Evolutionary conservation across 257 asterid species (phyloP), one percentile per base, ranked within the genome.

Genomic region (Catharanthus roseus): DNA sequence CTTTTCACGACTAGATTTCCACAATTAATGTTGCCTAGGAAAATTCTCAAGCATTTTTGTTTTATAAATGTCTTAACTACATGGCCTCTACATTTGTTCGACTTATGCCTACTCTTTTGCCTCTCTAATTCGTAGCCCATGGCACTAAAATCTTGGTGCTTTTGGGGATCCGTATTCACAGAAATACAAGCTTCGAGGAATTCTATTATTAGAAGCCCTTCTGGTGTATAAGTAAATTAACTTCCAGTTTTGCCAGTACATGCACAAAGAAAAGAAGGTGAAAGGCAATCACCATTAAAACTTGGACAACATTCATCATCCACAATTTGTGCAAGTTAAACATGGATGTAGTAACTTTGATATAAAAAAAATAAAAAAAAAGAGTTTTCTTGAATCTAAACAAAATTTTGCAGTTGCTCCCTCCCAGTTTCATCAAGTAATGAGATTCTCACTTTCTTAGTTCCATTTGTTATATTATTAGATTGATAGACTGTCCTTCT

Each of bases 41-140:
- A 91, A 77, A 86, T 91, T 63, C 78, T 83, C 96, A 95, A 89
- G 77, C 96, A 91, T 58, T 91, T 95, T n/a, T n/a, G n/a, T 75
- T 91, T 91, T 44, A 91, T 82, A 72, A 91, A 91, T 67, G 80
- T 87, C 77, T 85, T 84, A 54, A 69, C 72, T 29, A 80, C 29
- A 51, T 91, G 96, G 34, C 96, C 95, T 57, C 76, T 81, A 79
- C 96, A 89, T 51, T 76, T 73, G 62, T 74, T 81, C 54, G 80
- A 82, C 18, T 39, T 47, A 44, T 34, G 10, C 5, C 58, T 74
- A 41, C 76, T 80, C 76, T 88, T 87, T n/a, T 84, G 85, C 80
- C 93, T 87, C 84, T 90, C 93, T 62, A 82, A 64, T 49, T 96
- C 96, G 83, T 96, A 91, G 54, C 83, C 88, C 31, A 79, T 72